phyloP scores from a whole-genome alignment of 768 basidiomycete genomes.

The Coprinellus micaceus region DNA sequence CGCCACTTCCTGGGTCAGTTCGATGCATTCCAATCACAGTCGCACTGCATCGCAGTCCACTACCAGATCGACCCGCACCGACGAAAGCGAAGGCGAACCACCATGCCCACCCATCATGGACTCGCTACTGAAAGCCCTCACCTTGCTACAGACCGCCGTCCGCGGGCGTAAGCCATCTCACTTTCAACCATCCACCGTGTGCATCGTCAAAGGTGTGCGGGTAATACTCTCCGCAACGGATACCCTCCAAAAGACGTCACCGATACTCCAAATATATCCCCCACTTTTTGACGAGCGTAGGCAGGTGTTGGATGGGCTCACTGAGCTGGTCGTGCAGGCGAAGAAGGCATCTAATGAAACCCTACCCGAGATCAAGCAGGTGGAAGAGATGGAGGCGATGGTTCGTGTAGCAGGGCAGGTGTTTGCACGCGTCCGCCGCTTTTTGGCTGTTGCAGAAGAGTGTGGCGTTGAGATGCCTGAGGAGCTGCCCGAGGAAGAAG shows the following conservation, averaged over 20 bases:
- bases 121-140: slow-evolving; percentile 80
- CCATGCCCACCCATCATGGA: slow-evolving; percentile 79
- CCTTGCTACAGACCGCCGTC: slow-evolving; percentile 83
- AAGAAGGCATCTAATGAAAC: slow-evolving; percentile 58
- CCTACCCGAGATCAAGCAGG: slow-evolving; percentile 41
- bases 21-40: slow-evolving; percentile 36
- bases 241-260: slow-evolving; percentile 80
- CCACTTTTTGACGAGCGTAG: slow-evolving; percentile 74
- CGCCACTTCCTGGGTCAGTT: slow-evolving; percentile 51
- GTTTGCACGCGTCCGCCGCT: slow-evolving; percentile 74
- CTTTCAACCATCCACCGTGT: slow-evolving; percentile 92
- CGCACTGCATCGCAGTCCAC: slow-evolving; percentile 44
- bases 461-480: slow-evolving; percentile 69
- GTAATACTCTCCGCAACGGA: slow-evolving; percentile 79
- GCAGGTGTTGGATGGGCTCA: slow-evolving; percentile 75
- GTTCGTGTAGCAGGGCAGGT: slow-evolving; percentile 76
- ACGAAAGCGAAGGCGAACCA: slow-evolving; percentile 49
- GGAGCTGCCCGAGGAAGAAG: slow-evolving; percentile 32
- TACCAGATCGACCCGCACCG: slow-evolving; percentile 29
- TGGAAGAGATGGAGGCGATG: slow-evolving; percentile 70
- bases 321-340: slow-evolving; percentile 77
- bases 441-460: slow-evolving; percentile 72
- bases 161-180: slow-evolving; percentile 72
- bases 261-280: slow-evolving; percentile 62
- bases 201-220: slow-evolving; percentile 91